Base-by-base conservation (phyloP, 768 basidiomycete species). In the Hemileccinum rubropunctum region DNA sequence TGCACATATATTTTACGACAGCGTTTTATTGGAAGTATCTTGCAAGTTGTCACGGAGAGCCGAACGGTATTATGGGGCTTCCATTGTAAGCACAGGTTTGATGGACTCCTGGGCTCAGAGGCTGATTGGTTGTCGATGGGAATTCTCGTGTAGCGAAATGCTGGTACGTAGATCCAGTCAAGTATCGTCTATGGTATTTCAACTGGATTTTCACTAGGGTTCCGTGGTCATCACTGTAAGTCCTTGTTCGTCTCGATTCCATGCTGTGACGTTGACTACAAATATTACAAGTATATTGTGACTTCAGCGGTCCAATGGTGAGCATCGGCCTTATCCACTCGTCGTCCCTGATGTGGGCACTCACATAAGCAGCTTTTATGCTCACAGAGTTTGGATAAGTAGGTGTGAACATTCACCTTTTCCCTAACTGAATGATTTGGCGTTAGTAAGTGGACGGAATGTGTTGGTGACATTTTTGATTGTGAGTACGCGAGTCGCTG, bases 361-460 rank as follows among this genome's bases (percentile, higher is more conserved):
- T 48, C 11, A 35, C 13, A 15, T n/a, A 13, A 17, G 14, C 9
- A 57, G 56, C 12, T 57, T 58, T 20, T 57, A 52, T 17, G 42
- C 50, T 6, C 56, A 57, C 6, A 32, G 54, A 27, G 11, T 57
- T 6, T 57, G 54, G 54, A 57, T 57, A 39, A 53, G 56, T 58
- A 21, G 39, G 50, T 38, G 15, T 3, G 5, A 7, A 8, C 1
- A 6, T 9, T 30, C 3, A 9, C 9, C 14, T 30, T 6, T 27
- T 27, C 26, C 26, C 15, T 35, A 12, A 40, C 20, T 4, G 20
- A 32, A 1, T 7, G 17, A 12, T 12, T 30, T 9, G 4, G 20
- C 11, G 10, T 18, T 12, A 57, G 56, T 57, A 14, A 57, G 56
- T 21, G 2, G 8, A 20, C 27, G 12, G 2, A 57, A 57, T 27